Percentiles rank a stretch among this genome's conserved stretches.
phyloP scores from a whole-genome alignment of 345 rosid genomes.

The Eucalyptus pauciflora region DNA sequence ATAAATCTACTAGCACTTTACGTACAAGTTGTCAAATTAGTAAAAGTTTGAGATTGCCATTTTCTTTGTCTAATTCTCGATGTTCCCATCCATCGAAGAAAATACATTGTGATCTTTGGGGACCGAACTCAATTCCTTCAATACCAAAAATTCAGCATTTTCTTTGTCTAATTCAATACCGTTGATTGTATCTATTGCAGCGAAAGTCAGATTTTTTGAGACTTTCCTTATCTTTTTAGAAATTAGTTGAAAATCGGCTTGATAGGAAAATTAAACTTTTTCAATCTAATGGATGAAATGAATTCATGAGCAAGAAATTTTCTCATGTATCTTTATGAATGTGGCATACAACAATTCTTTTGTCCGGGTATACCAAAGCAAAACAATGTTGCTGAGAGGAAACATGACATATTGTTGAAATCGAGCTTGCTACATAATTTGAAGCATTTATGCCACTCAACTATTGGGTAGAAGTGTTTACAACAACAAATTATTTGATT shows the following conservation, averaged over 20 bases:
- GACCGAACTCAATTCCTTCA: not conserved
- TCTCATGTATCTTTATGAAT: not conserved
- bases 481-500: not conserved
- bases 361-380: fast-evolving
- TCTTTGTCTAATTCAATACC: not conserved
- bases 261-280: not conserved
- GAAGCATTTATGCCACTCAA: not conserved
- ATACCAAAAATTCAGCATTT: not conserved
- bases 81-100: not conserved
- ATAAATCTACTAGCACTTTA: not conserved
- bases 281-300: not conserved
- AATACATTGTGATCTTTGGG: not conserved
- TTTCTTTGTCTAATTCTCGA: fast-evolving
- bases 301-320: too few relatives aligned
- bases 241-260: not conserved
- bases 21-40: not conserved
- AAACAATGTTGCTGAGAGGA: not conserved
- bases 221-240: not conserved
- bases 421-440: not conserved
- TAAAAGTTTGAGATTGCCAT: not conserved
- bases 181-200: not conserved
- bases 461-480: not conserved
- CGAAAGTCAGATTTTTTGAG: fast-evolving
- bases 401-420: not conserved
- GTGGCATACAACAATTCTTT: fast-evolving